phyloP scores from a whole-genome alignment of 169 alveolate genomes.

The Babesia sp. region DNA sequence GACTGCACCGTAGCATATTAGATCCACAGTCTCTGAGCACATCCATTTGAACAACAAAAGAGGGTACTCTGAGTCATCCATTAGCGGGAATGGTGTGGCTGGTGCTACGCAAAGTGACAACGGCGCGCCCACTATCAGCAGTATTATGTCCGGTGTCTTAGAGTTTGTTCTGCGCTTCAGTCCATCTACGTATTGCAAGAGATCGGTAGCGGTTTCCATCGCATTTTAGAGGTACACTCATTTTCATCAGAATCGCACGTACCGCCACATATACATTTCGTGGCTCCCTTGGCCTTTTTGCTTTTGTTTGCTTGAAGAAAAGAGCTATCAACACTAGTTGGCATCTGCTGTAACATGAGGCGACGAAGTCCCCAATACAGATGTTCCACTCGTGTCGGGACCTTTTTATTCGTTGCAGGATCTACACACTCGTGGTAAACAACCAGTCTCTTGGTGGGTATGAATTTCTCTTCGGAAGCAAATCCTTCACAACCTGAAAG shows the following conservation, averaged over 20 bases:
- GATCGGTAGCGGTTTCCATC: slow-evolving; percentile 75
- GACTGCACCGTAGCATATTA: slow-evolving; percentile 78
- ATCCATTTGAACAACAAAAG: slow-evolving; percentile 82
- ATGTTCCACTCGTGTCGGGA: slow-evolving; percentile 58
- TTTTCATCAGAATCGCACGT: slow-evolving; percentile 46
- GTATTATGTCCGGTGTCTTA: slow-evolving; percentile 64
- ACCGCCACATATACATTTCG: slow-evolving; percentile 61
- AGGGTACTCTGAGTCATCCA: slow-evolving; percentile 78
- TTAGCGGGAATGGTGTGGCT: slow-evolving; percentile 69
- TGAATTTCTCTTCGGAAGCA: slow-evolving; percentile 59
- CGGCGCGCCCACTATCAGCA: slow-evolving; percentile 71
- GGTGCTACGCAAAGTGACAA: slow-evolving; percentile 31
- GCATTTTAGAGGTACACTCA: slow-evolving; percentile 55
- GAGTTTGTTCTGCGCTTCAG: slow-evolving; percentile 56
- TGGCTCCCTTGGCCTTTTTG: slow-evolving; percentile 43
- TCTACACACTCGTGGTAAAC: slow-evolving; percentile 41
- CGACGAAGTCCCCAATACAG: slow-evolving; percentile 66
- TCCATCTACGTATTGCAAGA: slow-evolving; percentile 69
- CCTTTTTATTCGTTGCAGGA: slow-evolving; percentile 19
- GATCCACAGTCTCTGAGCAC: slow-evolving; percentile 71
- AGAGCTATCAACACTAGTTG: slow-evolving; percentile 41
- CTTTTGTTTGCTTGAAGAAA: slow-evolving; percentile 19
- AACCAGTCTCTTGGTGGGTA: slow-evolving; percentile 59
- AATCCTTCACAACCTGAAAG: slow-evolving; percentile 67
- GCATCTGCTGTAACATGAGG: slow-evolving; percentile 44